Conservation (phyloP, 225 moss, liverwort and hornwort genomes). For the Marchantia paleacea region DNA sequence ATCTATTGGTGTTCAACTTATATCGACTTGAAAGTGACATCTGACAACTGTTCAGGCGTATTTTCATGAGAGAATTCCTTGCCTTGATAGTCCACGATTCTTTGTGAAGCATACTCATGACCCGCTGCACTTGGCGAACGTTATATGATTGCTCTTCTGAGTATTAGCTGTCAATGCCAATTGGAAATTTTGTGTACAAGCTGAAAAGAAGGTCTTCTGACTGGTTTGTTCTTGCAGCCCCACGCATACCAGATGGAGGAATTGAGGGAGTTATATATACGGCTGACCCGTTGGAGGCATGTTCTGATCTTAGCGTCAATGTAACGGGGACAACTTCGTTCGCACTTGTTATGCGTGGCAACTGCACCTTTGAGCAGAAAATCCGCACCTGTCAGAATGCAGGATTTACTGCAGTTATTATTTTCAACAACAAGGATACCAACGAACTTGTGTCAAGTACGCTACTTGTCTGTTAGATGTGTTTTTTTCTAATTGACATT, state of each 20-base stretch:
- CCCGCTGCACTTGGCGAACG: background rate
- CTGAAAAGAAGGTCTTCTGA: background rate
- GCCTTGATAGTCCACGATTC: background rate
- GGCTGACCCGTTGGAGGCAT: slow-evolving; percentile 31
- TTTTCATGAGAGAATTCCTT: no score
- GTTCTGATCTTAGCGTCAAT: slow-evolving; percentile 23
- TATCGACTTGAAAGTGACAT: no score
- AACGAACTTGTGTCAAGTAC: slow-evolving; percentile 25
- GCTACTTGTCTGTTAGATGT: background rate
- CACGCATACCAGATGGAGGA: slow-evolving; percentile 32
- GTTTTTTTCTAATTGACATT: no score
- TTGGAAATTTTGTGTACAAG: background rate
- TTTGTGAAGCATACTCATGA: background rate
- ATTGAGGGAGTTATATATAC: slow-evolving; percentile 19
- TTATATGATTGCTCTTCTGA: background rate
- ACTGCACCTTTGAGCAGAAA: slow-evolving; percentile 28
- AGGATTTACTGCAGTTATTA: slow-evolving; percentile 29
- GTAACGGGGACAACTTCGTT: slow-evolving; percentile 15
- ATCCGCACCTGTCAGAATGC: slow-evolving; percentile 37
- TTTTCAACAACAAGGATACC: slow-evolving; percentile 19
- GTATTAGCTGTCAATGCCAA: background rate
- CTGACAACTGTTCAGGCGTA: no score
- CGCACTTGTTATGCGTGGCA: slow-evolving; percentile 25
- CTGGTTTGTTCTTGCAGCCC: slow-evolving; percentile 27
- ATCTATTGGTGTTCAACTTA: no score